phyloP scores from a whole-genome alignment of 345 rosid genomes.

The Sisymbrium altissimum region DNA sequence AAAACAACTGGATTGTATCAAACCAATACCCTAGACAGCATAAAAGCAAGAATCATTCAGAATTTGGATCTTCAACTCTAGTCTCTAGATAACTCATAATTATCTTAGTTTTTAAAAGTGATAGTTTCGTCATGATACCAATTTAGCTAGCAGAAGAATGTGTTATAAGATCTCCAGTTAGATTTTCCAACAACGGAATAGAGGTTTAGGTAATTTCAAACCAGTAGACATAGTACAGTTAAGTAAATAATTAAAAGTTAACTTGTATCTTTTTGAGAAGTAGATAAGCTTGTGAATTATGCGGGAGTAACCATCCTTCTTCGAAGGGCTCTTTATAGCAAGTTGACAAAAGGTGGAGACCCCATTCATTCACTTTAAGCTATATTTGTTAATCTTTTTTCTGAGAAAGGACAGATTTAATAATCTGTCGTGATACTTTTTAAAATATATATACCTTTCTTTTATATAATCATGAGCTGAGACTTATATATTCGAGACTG shows the following conservation, averaged over 20 bases:
- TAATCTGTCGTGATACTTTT: background rate
- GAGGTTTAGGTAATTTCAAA: slow-evolving; percentile 2
- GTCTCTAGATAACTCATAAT: background rate
- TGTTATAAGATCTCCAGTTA: background rate
- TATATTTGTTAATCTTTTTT: background rate
- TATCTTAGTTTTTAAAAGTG: background rate
- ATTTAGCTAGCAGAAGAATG: background rate
- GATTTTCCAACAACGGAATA: background rate
- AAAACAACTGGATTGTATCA: too few species aligned
- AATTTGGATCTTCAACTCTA: too few species aligned
- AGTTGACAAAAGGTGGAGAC: background rate
- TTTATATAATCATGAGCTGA: too few species aligned
- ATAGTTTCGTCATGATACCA: background rate
- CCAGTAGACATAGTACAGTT: background rate
- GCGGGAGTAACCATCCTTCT: slow-evolving; percentile 6
- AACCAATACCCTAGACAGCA: too few species aligned
- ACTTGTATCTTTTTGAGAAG: background rate
- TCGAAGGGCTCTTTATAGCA: background rate
- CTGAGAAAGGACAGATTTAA: background rate
- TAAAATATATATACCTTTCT: too few species aligned
- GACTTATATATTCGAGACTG: too few species aligned
- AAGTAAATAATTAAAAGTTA: background rate
- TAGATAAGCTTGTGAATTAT: background rate
- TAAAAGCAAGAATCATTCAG: too few species aligned
- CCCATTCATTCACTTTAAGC: background rate